Evolutionary conservation across 768 basidiomycete species (phyloP), one percentile per base, ranked within the genome.

Genomic region (Naganishia friedmannii): DNA sequence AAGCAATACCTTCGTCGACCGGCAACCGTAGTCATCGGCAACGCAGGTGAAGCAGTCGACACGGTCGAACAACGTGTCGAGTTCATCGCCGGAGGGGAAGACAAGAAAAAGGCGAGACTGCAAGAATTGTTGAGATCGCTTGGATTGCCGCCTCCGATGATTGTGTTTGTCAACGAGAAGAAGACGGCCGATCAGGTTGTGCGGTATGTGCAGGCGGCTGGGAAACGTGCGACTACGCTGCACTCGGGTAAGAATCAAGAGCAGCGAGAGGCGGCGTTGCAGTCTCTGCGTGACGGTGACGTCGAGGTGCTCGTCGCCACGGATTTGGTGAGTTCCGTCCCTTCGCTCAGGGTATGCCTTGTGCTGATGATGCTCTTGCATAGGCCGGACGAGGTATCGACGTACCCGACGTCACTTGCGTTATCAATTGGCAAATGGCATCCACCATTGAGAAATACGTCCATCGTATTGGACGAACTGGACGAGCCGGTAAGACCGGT

Each of bases 131-230:
- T 99, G 82, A 92, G 94, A 84, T 89, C 88, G 72, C 89, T 88
- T 51, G 84, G 86, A 72, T 92, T 88, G 80, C 82, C 88, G 42
- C 87, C 96, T 21, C 96, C 96, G 5, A 98, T 99, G 75, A 99
- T 99, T 73, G 91, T 93, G 23, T 99, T 98, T 82, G 94, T 97
- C 84, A 98, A 98, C 81, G 94, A 98, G 82, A 99, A 99, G 85
- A 96, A 97, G 85, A 95, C 93, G 15, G 95, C 94, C 63, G 96
- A 99, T 79, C 92, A 93, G 89, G 92, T 99, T 39, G 90, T 92
- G 46, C 94, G 94, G 80, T 94, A 97, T 77, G 84, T 99, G 1
- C 88, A 89, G 58, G 90, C 93, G 65, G 92, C 89, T 48, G 90
- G 91, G 90, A 94, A 93, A 90, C 90, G 84, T 72, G 89, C 92